Percentiles rank a stretch among this genome's conserved stretches.
These are phyloP conservation scores for Coniochaeta ligniaria DNA, from an alignment of 2,329 filamentous ascomycete genomes.

Conservation along the genomic window DNA sequence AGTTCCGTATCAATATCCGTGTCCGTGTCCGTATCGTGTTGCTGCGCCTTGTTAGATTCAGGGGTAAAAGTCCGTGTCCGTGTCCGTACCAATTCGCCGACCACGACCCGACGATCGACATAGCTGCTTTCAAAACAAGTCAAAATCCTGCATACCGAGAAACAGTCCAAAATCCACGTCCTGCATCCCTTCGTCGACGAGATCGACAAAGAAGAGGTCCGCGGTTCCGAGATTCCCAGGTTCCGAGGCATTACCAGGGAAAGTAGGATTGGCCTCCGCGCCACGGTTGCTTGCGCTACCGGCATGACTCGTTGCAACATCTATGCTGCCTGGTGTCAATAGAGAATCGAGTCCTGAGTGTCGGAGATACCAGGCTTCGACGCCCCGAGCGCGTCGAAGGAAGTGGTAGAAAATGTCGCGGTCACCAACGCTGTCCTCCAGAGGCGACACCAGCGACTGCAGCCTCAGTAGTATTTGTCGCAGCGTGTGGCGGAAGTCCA, in stretches of 20 bases:
- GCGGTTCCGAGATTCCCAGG: background rate
- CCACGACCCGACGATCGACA: background rate
- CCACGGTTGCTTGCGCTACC: background rate
- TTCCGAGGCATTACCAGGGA: background rate
- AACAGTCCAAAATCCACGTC: background rate
- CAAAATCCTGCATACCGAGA: background rate
- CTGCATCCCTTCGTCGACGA: background rate
- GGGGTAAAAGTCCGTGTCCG: too few relatives aligned
- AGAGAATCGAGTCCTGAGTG: background rate
- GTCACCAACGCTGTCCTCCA: conserved; percentile 9
- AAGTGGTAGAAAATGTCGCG: conserved; percentile 18
- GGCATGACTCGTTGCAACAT: background rate
- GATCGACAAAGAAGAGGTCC: background rate
- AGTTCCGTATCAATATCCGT: conserved; percentile 6
- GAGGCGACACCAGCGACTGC: conserved; percentile 11
- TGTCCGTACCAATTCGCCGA: background rate
- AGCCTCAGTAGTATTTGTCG: conserved; percentile 20
- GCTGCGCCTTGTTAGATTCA: too few relatives aligned
- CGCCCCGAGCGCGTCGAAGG: conserved; percentile 4
- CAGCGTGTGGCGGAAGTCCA: conserved; percentile 20
- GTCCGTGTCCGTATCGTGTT: conserved; percentile 5
- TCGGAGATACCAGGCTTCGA: conserved; percentile 16
- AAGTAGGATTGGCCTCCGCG: background rate
- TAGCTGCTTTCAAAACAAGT: background rate
- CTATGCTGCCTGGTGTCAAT: background rate